A percentile compares a stretch with the other conserved stretches of the same genome.
phyloP scores from a whole-genome alignment of 2,329 filamentous ascomycete species.

The Rhytidhysteron rufulum region DNA sequence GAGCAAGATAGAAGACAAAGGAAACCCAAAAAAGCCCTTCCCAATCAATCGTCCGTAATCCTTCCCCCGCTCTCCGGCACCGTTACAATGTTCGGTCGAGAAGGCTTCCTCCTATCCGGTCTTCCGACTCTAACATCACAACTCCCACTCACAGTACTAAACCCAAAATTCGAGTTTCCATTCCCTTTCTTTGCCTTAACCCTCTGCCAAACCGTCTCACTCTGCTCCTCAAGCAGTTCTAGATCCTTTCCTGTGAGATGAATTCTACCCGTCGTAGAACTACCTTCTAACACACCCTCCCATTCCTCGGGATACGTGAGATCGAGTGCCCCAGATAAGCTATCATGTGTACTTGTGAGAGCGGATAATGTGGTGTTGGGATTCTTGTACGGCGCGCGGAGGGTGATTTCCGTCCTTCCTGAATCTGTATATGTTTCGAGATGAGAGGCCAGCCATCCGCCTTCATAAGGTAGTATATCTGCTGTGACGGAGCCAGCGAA shows the following conservation, averaged over 20 bases:
- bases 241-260: slow-evolving; percentile 37
- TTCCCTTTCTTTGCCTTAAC: slow-evolving; percentile 39
- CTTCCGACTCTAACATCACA: slow-evolving; percentile 30
- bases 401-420: slow-evolving; percentile 29
- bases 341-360: slow-evolving; percentile 33
- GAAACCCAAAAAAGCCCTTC: too few species aligned
- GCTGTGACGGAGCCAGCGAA: slow-evolving; percentile 35
- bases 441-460: slow-evolving; percentile 17
- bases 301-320: slow-evolving; percentile 41
- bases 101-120: too few species aligned
- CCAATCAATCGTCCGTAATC: too few species aligned
- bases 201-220: slow-evolving; percentile 22
- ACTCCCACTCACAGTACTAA: slow-evolving; percentile 29
- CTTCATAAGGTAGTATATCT: slow-evolving; percentile 34
- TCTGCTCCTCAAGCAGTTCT: slow-evolving; percentile 24
- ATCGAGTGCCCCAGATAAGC: slow-evolving; percentile 29
- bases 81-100: too few species aligned
- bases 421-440: slow-evolving; percentile 33
- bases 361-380: slow-evolving; percentile 18
- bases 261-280: slow-evolving; percentile 34
- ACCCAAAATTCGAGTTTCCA: slow-evolving; percentile 29
- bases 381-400: slow-evolving; percentile 30
- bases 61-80: too few species aligned
- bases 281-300: slow-evolving; percentile 38
- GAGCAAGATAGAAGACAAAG: too few species aligned